Evolutionary conservation across 768 basidiomycete genomes (phyloP), one percentile per base, ranked within the genome.

Genomic region (Psilocybe subaeruginosa): DNA sequence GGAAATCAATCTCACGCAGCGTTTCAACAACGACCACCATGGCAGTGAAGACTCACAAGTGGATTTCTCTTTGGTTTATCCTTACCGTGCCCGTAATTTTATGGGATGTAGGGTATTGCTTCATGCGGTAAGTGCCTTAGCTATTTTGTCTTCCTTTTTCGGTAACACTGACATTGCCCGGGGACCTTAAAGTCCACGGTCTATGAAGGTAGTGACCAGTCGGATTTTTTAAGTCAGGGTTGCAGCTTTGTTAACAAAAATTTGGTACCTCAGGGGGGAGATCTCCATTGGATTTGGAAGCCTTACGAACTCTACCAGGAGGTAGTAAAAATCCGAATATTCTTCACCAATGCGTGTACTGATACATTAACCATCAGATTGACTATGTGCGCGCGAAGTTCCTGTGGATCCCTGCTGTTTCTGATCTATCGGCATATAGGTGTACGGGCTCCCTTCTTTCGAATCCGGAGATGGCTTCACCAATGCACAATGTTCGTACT

Each of bases 241-340:
- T 31, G 14, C 14, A 7, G 8, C 14, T 12, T 50, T 39, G 48
- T 30, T 27, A 56, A 31, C 27, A 31, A 29, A 31, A 5, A 16
- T 30, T 31, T 52, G n/a, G 27, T 30, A 30, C 17, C 3, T 37
- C 55, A 83, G 80, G 93, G 92, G 0, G 95, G 95, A 2, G 93
- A 95, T 73, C 78, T 95, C 49, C 91, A 95, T 67, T 96, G 93
- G 94, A 83, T 96, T 47, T 97, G 94, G 95, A 78, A 82, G 60
- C 93, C 93, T 2, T 96, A 96, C 69, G 82, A 80, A 27, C 61
- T 91, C 31, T 94, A 93, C 74, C 88, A 92, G 69, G 77, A 88
- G n/a, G 77, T 93, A 55, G 23, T 23, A 23, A 23, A 47, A 75
- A 61, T 6, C 66, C 89, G 16, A 16, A n/a, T 30, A 5, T 53